Percentiles rank a stretch among this genome's conserved stretches.
Evolutionary conservation across 2,329 filamentous ascomycete species (phyloP).

Genomic region (Aspergillus ruber): DNA sequence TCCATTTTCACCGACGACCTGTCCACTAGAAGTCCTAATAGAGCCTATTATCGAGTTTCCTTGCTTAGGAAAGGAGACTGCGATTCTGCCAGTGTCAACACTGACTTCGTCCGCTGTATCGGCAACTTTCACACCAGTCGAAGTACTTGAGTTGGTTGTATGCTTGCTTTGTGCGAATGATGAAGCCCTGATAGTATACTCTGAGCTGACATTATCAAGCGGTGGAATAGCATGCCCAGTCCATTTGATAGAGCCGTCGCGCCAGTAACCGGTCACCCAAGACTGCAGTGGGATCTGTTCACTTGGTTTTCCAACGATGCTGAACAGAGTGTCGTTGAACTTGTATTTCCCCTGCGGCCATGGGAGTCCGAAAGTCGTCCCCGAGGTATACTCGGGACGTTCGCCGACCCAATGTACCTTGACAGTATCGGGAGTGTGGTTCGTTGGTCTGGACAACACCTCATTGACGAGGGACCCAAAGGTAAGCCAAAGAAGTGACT

Average conservation of each 20-base stretch:
- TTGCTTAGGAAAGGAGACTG: slow-evolving; percentile 38
- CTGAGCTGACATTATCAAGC: slow-evolving; percentile 33
- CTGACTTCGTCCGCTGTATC: slow-evolving; percentile 16
- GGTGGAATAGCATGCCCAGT: slow-evolving; percentile 51
- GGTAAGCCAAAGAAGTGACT: not conserved
- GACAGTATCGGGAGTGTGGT: not conserved
- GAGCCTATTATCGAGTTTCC: slow-evolving; percentile 36
- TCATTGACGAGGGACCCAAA: not conserved
- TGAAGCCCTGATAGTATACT: slow-evolving; percentile 37
- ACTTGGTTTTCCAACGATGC: slow-evolving; percentile 16
- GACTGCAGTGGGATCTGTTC: slow-evolving; percentile 40
- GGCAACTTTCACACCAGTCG: not conserved
- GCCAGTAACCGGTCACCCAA: slow-evolving; percentile 55
- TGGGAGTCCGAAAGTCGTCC: slow-evolving; percentile 42
- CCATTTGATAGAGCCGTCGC: slow-evolving; percentile 57
- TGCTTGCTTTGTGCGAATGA: slow-evolving; percentile 6
- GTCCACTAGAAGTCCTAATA: slow-evolving; percentile 38
- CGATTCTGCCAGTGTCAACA: slow-evolving; percentile 43
- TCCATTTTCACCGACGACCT: slow-evolving; percentile 40
- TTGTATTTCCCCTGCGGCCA: slow-evolving; percentile 36
- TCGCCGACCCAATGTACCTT: slow-evolving; percentile 34
- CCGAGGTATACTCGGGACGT: slow-evolving; percentile 28
- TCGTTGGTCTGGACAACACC: not conserved
- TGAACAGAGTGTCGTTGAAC: slow-evolving; percentile 33
- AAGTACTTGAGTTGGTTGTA: not conserved